phyloP scores from a whole-genome alignment of 164 flowering plant species.

The Tinospora cordifolia region DNA sequence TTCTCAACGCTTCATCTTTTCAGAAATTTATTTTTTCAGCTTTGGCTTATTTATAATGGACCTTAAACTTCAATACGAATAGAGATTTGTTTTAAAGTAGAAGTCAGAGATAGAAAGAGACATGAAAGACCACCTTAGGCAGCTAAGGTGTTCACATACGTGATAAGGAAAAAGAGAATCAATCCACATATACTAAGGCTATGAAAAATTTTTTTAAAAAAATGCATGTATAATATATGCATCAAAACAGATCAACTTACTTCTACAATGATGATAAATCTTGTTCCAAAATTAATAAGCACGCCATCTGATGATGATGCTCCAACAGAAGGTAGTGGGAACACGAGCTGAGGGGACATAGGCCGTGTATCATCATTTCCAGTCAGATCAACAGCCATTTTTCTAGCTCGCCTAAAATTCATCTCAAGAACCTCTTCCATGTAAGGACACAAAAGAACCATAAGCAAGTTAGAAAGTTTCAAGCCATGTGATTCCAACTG shows the following conservation, averaged over 20 bases:
- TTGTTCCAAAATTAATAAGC: constrained; percentile 62
- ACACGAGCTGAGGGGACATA: constrained; percentile 51
- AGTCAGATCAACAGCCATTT: constrained; percentile 44
- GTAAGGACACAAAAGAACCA: constrained; percentile 77
- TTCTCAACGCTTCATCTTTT: not conserved
- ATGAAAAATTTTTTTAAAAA: too few species aligned
- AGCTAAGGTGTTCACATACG: not conserved
- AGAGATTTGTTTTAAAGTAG: too few species aligned
- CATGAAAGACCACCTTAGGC: not conserved
- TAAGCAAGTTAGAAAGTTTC: constrained; percentile 68
- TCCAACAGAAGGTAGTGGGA: constrained; percentile 49
- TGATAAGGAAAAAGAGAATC: not conserved
- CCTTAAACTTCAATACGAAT: too few species aligned
- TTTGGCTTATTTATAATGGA: too few species aligned
- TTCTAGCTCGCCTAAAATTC: constrained; percentile 78
- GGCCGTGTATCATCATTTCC: constrained; percentile 45
- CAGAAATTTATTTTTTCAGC: not conserved
- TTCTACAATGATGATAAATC: constrained; percentile 58
- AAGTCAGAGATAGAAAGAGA: too few species aligned
- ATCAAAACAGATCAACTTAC: constrained; percentile 40
- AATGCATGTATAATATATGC: not conserved
- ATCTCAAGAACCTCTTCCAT: constrained; percentile 84
- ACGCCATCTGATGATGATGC: constrained; percentile 47
- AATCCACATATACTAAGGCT: not conserved
- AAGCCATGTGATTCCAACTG: constrained; percentile 79